Conservation (phyloP, 805 yeast genomes). For the Cyberlindnera xylosilytica region DNA sequence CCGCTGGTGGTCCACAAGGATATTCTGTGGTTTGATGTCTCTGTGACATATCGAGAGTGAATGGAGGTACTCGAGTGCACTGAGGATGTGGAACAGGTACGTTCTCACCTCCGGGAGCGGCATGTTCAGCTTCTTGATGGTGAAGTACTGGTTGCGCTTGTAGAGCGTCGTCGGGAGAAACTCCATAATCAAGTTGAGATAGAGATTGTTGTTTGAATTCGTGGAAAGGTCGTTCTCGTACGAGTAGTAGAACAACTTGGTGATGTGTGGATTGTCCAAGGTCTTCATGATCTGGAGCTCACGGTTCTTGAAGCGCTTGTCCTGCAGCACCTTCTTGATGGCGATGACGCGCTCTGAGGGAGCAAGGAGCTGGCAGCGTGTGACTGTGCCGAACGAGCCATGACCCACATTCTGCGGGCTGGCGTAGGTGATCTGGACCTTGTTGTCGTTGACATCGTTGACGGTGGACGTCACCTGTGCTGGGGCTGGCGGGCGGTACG, state of each 20-base stretch:
- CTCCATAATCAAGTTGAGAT: conserved; percentile 85
- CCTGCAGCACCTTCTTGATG: conserved; percentile 94
- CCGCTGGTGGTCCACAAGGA: conserved; percentile 78
- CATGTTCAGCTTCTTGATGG: conserved; percentile 71
- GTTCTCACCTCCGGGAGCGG: conserved; percentile 86
- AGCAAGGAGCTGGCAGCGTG: conserved; percentile 75
- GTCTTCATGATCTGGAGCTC: conserved; percentile 94
- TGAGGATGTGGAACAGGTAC: conserved; percentile 71
- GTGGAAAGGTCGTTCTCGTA: conserved; percentile 60
- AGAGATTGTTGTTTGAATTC: conserved; percentile 54
- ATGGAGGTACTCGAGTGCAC: conserved; percentile 80
- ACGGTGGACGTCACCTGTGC: conserved; percentile 9
- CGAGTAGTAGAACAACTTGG: conserved; percentile 82
- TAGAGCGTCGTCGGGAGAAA: conserved; percentile 95
- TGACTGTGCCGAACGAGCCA: conserved; percentile 99
- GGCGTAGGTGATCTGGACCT: conserved; percentile 62
- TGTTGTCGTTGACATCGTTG: conserved; percentile 12
- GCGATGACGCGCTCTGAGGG: conserved; percentile 75
- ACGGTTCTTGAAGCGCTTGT: conserved; percentile 88
- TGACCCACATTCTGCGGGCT: conserved; percentile 93
- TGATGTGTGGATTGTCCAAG: conserved; percentile 82
- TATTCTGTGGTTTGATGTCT: conserved; percentile 88
- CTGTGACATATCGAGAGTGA: conserved; percentile 82
- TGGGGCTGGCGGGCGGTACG: not conserved
- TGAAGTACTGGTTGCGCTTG: conserved; percentile 84